Base-by-base conservation (phyloP, 1,284 basidiomycete species). In the Takashimella koratensis region DNA sequence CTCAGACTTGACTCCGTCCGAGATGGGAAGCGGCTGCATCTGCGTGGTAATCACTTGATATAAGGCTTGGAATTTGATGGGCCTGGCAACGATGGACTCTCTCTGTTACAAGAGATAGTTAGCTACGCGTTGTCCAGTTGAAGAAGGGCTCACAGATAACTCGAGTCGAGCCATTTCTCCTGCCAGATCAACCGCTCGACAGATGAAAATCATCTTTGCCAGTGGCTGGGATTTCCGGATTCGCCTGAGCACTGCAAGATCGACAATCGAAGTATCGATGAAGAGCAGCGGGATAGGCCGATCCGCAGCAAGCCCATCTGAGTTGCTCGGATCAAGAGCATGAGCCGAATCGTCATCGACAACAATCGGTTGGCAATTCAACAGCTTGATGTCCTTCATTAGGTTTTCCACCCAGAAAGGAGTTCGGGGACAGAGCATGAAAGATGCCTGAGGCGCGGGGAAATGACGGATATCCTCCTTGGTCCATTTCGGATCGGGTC, bases 1-100 rank as follows among this genome's bases (percentile, higher is more conserved):
- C 30, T 8, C 30, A 8, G 10, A 8, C 16, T 36, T 36, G 10
- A 36, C 30, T 36, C 30, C 30, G 30, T 16, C 16, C 30, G 16
- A 36, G 8, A 16, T 8, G 24, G 8, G 23, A 20, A 13, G 36
- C 53, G 43, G 10, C 21, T 23, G 43, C 23, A 26, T 8, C 20
- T 42, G 43, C 43, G 26, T 39, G 24, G 19, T n/a, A 23, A 69
- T 43, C 13, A 56, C 59, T 30, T 69, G 54, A 52, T 70, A 62
- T 12, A 75, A 49, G 3, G 67, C 64, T 20, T 57, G 41, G 47
- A 67, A 68, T 50, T 72, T 75, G 56, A 73, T 59, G 3, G 72
- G 71, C 20, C 69, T 61, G 2, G 71, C 64, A 11, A 73, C 58
- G 46, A 74, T 71, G 4, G 59, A 50, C 6, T 68, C 67, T 21